A percentile compares a stretch with the other conserved stretches of the same genome.
Evolutionary conservation across 768 basidiomycete species (phyloP).

Genomic region (Mycena filopes): DNA sequence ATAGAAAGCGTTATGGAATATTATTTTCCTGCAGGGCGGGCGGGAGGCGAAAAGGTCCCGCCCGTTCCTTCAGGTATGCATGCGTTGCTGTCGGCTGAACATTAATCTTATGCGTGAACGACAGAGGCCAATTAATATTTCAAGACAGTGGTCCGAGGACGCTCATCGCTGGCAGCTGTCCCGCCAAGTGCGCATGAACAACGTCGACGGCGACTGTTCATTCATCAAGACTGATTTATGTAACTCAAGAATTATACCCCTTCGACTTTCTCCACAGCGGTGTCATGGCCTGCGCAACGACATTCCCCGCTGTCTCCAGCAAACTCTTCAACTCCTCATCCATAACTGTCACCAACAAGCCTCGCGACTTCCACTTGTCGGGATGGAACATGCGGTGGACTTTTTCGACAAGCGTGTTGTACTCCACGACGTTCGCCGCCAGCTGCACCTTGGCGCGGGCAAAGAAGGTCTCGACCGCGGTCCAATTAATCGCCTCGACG

Average conservation of each 20-base stretch:
- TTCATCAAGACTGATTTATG: constrained; percentile 14
- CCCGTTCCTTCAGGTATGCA: constrained; percentile 3
- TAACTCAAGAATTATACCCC: constrained; percentile 31
- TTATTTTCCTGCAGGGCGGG: constrained; percentile 8
- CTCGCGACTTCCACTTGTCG: constrained; percentile 65
- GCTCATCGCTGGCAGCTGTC: too few relatives aligned
- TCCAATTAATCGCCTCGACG: constrained; percentile 63
- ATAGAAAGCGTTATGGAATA: constrained; percentile 3
- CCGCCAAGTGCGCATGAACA: too few relatives aligned
- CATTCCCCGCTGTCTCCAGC: constrained; percentile 63
- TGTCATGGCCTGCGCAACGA: constrained; percentile 67
- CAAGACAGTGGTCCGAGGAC: too few relatives aligned
- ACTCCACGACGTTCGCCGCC: constrained; percentile 49
- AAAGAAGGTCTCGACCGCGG: constrained; percentile 66
- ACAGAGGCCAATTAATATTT: too few relatives aligned
- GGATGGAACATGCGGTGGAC: constrained; percentile 68
- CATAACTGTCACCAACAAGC: constrained; percentile 54
- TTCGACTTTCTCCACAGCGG: constrained; percentile 59
- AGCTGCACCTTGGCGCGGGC: constrained; percentile 41
- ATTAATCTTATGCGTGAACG: neutral
- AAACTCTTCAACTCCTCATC: constrained; percentile 53
- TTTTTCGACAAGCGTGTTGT: constrained; percentile 60
- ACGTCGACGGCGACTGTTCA: neutral
- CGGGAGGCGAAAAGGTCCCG: constrained; percentile 9
- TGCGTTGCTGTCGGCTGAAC: neutral